Conservation (phyloP, 129 eudicot genomes). For the Lactuca saligna region DNA sequence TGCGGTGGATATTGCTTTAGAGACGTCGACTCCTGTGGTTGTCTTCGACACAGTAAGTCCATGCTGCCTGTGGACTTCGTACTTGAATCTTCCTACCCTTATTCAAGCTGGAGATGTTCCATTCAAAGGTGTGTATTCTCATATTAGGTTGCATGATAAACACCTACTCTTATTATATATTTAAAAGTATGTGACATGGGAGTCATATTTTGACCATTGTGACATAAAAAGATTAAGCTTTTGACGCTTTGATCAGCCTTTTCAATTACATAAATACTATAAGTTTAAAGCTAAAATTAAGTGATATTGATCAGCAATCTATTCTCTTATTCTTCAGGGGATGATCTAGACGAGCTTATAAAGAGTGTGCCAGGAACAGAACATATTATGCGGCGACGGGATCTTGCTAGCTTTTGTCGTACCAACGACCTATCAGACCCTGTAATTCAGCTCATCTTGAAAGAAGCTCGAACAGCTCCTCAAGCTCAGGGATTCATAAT, state of each 20-base stretch:
- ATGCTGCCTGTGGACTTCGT: slow-evolving; percentile 41
- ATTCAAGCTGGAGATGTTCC: slow-evolving; percentile 43
- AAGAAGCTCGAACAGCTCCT: slow-evolving; percentile 31
- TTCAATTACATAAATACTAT: neutral
- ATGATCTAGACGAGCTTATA: slow-evolving; percentile 31
- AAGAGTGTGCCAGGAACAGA: slow-evolving; percentile 37
- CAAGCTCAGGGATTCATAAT: slow-evolving; percentile 43
- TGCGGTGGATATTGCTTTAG: slow-evolving; percentile 24
- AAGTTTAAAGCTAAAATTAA: neutral
- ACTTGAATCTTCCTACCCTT: slow-evolving; percentile 34
- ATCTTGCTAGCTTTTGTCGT: slow-evolving; percentile 47
- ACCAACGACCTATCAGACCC: slow-evolving; percentile 10
- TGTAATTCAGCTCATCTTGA: slow-evolving; percentile 5
- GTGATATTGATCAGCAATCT: neutral
- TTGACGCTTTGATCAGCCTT: neutral
- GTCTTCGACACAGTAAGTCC: slow-evolving; percentile 45
- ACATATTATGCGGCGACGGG: slow-evolving; percentile 38
- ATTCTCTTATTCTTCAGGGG: slow-evolving; percentile 10
- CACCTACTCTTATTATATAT: neutral
- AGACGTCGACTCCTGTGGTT: slow-evolving; percentile 32
- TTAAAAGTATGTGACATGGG: too few species aligned
- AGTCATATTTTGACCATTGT: too few species aligned
- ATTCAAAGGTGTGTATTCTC: slow-evolving; percentile 21
- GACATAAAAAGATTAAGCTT: too few species aligned
- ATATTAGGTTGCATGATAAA: too few species aligned